A percentile compares a stretch with the other conserved stretches of the same genome.
These are phyloP conservation scores for Aureobasidium sp. DNA, from an alignment of 2,329 filamentous ascomycete genomes.

Conservation along the genomic window DNA sequence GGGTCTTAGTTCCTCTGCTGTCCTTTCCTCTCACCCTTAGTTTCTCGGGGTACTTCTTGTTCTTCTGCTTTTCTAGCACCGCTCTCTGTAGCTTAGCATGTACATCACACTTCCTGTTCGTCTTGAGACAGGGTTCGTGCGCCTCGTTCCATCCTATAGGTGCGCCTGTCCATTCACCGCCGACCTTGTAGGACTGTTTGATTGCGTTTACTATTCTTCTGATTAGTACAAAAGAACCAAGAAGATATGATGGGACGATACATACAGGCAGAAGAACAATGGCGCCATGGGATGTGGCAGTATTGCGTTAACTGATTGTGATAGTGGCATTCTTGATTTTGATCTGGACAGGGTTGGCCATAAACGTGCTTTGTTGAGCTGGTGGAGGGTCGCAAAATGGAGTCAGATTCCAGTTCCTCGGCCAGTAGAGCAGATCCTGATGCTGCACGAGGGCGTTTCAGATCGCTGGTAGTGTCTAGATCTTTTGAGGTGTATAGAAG, in stretches of 20 bases:
- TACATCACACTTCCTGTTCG: neutral
- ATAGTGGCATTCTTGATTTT: neutral
- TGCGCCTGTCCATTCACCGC: neutral
- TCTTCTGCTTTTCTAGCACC: neutral
- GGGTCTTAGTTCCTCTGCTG: neutral
- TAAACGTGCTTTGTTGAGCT: neutral
- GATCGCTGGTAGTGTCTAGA: neutral
- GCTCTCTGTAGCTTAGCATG: neutral
- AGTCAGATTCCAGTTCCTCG: neutral
- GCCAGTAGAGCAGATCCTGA: neutral
- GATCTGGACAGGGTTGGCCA: neutral
- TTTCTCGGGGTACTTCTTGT: neutral
- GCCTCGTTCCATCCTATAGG: neutral
- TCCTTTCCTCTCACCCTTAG: neutral
- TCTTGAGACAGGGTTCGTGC: neutral
- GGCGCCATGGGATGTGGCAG: neutral
- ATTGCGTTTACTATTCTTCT: neutral
- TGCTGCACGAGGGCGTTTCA: neutral
- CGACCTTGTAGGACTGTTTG: neutral
- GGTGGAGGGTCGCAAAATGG: no score
- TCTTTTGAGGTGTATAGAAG: neutral
- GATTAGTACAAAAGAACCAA: neutral
- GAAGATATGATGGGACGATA: no score
- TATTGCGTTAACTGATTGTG: neutral
- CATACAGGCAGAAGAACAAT: neutral